phyloP scores from a whole-genome alignment of 192 early-diverging fungal genomes.

The Gonapodya sp. region DNA sequence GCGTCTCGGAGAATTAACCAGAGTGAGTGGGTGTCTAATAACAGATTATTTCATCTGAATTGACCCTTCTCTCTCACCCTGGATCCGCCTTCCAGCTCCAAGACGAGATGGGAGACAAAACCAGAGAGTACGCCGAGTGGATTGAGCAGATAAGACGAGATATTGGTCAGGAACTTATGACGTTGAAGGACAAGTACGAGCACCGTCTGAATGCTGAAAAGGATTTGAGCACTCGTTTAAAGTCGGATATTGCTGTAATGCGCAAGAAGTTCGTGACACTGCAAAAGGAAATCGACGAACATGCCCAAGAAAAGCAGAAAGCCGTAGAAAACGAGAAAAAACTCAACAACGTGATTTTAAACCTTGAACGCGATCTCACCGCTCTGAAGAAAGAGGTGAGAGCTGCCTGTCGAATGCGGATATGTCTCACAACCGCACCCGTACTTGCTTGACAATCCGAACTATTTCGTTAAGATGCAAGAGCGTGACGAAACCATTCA shows the following conservation, averaged over 20 bases:
- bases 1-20: slow-evolving; percentile 33
- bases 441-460: background rate
- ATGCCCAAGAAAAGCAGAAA: slow-evolving; percentile 31
- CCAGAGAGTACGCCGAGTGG: slow-evolving; percentile 35
- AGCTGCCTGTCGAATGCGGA: too few species aligned
- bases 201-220: slow-evolving; percentile 31
- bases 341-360: slow-evolving; percentile 28
- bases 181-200: slow-evolving; percentile 33
- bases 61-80: background rate
- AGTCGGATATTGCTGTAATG: slow-evolving; percentile 55
- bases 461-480: slow-evolving; percentile 32
- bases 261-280: slow-evolving; percentile 52
- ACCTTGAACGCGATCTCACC: slow-evolving; percentile 41
- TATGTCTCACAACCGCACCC: too few species aligned
- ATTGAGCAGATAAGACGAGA: slow-evolving; percentile 32
- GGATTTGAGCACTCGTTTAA: slow-evolving; percentile 41
- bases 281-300: slow-evolving; percentile 48
- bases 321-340: slow-evolving; percentile 39
- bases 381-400: slow-evolving; percentile 39
- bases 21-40: slow-evolving; percentile 30
- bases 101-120: slow-evolving; percentile 26
- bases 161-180: slow-evolving; percentile 36
- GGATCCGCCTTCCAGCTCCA: slow-evolving; percentile 24
- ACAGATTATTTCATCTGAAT: background rate
- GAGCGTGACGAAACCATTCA: slow-evolving; percentile 46